These are phyloP conservation scores for Aspergillus spinulosporus DNA, from an alignment of 2,329 filamentous ascomycete genomes.

Conservation along the genomic window DNA sequence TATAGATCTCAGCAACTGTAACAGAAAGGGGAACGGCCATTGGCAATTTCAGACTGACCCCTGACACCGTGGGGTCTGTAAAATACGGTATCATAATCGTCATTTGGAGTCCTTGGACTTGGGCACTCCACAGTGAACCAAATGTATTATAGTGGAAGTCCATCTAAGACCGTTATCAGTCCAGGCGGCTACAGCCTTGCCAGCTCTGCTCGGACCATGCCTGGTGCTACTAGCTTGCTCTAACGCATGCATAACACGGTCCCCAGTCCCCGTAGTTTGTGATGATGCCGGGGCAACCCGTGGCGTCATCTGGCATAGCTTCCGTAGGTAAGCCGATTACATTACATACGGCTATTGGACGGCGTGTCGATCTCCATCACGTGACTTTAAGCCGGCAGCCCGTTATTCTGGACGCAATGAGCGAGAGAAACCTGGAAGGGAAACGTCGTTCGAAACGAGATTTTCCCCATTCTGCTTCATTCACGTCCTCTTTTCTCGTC, in stretches of 20 bases:
- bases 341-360: conserved; percentile 14
- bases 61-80: conserved; percentile 9
- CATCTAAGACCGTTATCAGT: neutral
- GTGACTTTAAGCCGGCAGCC: neutral
- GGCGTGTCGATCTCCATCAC: neutral
- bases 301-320: conserved; percentile 15
- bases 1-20: neutral
- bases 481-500: conserved; percentile 6
- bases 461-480: conserved; percentile 11
- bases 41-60: conserved; percentile 3
- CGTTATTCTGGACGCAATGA: neutral
- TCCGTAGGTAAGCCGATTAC: conserved; percentile 9
- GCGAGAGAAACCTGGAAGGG: neutral
- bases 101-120: neutral
- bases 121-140: neutral
- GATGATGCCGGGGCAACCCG: conserved; percentile 10
- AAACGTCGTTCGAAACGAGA: conserved; percentile 6
- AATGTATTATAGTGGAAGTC: neutral
- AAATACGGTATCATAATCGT: conserved; percentile 12
- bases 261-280: neutral
- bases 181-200: neutral
- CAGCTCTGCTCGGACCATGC: neutral
- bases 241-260: neutral
- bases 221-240: neutral
- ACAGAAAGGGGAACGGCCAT: conserved; percentile 6